phyloP scores from a whole-genome alignment of 2,329 filamentous ascomycete species.

The Passalora sequoiae region DNA sequence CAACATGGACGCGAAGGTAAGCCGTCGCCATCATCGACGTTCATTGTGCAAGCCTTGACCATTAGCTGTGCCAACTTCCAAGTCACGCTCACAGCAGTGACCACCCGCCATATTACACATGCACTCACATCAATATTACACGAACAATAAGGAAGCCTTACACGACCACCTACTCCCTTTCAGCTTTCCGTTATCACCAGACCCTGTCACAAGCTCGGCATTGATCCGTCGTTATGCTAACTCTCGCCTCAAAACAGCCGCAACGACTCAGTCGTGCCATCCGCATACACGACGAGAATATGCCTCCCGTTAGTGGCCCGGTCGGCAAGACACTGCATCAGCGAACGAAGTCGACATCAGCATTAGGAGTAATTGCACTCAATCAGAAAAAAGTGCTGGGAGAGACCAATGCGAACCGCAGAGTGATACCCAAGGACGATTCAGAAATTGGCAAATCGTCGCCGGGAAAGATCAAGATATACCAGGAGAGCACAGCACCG shows the following conservation, averaged over 20 bases:
- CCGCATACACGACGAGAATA: conserved; percentile 68
- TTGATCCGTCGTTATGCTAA: conserved; percentile 23
- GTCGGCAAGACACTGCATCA: conserved; percentile 64
- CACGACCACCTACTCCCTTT: neutral
- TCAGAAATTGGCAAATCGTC: conserved; percentile 48
- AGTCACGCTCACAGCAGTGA: neutral
- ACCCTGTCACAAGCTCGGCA: neutral
- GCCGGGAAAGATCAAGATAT: conserved; percentile 30
- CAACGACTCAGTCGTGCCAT: conserved; percentile 55
- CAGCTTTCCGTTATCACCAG: neutral
- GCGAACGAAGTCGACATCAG: conserved; percentile 65
- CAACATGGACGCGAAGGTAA: conserved; percentile 45
- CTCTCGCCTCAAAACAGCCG: conserved; percentile 50
- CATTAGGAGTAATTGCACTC: conserved; percentile 6
- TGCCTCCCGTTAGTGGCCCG: conserved; percentile 39
- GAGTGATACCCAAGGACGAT: conserved; percentile 51
- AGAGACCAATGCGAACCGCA: conserved; percentile 30
- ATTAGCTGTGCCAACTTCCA: conserved; percentile 5
- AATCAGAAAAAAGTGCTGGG: conserved; percentile 38
- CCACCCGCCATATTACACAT: conserved; percentile 4
- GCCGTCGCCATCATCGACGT: conserved; percentile 4
- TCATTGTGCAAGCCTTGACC: conserved; percentile 4
- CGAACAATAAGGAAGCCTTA: no score
- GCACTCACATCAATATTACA: neutral
- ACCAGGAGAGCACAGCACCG: conserved; percentile 40